Evolutionary conservation across 768 basidiomycete species (phyloP).

Genomic region (Pleurotus platypus): DNA sequence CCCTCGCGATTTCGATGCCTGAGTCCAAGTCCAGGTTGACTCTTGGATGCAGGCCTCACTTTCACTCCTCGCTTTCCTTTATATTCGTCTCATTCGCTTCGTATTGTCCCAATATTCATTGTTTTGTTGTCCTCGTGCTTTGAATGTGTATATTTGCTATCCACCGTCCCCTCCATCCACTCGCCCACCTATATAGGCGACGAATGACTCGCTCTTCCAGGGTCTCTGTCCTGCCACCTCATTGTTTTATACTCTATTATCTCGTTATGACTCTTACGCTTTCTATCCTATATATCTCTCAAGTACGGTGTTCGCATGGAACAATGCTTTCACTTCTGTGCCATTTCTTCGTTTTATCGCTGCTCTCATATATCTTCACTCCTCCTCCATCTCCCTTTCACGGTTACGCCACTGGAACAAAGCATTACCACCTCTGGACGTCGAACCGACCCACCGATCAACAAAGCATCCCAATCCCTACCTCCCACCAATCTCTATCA

Average conservation of each 20-base stretch:
- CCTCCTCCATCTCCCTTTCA: no score
- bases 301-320: not conserved
- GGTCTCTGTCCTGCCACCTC: not conserved
- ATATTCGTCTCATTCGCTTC: not conserved
- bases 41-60: not conserved
- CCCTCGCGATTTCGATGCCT: conserved; percentile 13
- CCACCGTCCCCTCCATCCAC: conserved; percentile 27
- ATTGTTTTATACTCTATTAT: not conserved
- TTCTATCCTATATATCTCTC: not conserved
- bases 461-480: no score
- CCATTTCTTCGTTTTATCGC: no score
- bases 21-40: not conserved
- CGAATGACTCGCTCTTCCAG: no score
- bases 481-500: no score
- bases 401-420: no score
- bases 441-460: no score
- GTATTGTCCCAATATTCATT: conserved; percentile 1
- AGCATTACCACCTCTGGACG: no score
- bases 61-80: conserved; percentile 18
- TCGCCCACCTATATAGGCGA: conserved; percentile 22
- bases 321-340: not conserved
- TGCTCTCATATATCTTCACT: no score
- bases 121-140: conserved; percentile 7
- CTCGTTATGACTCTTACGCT: not conserved
- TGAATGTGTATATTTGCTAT: conserved; percentile 18